Base-by-base conservation (phyloP, 371 early-diverging fungal species). In the Mortierella polycephala region DNA sequence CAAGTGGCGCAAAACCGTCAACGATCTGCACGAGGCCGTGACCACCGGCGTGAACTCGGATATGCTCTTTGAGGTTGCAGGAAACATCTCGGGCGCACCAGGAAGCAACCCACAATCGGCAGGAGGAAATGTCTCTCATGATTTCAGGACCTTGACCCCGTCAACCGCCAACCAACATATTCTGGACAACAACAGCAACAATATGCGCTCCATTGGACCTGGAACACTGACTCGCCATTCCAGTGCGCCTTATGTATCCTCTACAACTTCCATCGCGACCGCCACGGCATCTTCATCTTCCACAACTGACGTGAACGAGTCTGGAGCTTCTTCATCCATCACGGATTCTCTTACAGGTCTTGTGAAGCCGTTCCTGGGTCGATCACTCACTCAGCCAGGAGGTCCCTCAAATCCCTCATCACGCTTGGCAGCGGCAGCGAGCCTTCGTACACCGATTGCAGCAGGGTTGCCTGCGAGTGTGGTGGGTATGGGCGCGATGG, bases 1-100 rank as follows among this genome's bases (percentile, higher is more conserved):
- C 64, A 77, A 77, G 62, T 77, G 71, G 72, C 77, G 77, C 62
- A 77, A 68, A 66, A 62, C 68, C 6, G 68, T 64, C 1, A 71
- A 71, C 54, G 77, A 77, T 30, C 62, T 77, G 60, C 77, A 77
- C 49, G 77, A 77, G 69, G 69, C 72, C 23, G 72, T 71, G 5
- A 77, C 77, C 9, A 54, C 63, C 0, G 65, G 65, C 12, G 49
- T 64, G 1, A 71, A 44, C 44, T 64, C 77, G 18, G 77, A 77
- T 9, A 37, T 71, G 44, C 65, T 77, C 21, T 69, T 71, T 50
- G 77, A 77, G 55, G 60, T 47, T 21, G 71, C 71, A 6, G 21
- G 60, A 0, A 42, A 51, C 10, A n/a, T 21, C 12, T 18, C 42
- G 20, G 39, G 57, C 55, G 51, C 47, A 14, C 14, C 37, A 23